Conservation (phyloP, 1,139 yeast genomes). For the Candida dubliniensis region DNA sequence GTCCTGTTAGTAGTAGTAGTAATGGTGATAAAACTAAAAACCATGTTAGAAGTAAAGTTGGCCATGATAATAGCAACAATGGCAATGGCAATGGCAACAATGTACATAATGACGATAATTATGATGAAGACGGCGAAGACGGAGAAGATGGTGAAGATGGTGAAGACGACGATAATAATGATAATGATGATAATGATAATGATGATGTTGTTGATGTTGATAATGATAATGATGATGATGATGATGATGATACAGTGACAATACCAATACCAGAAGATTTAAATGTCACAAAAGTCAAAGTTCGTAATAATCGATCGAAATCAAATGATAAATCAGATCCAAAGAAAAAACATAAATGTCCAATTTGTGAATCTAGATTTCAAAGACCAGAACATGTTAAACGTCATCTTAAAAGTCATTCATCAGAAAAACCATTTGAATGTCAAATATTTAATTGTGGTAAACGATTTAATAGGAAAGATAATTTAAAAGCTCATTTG, state of each 20-base stretch:
- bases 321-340: slow-evolving; percentile 37
- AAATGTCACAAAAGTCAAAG: slow-evolving; percentile 14
- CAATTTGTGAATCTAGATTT: slow-evolving; percentile 72
- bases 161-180: background rate
- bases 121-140: slow-evolving; percentile 5
- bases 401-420: slow-evolving; percentile 84
- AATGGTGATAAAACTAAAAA: too few species aligned
- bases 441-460: slow-evolving; percentile 76
- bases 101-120: too few species aligned
- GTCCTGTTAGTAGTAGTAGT: too few species aligned
- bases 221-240: background rate
- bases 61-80: background rate
- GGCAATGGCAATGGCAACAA: background rate
- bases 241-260: slow-evolving; percentile 11
- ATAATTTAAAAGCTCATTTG: slow-evolving; percentile 66
- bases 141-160: background rate
- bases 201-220: background rate
- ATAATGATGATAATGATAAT: background rate
- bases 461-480: slow-evolving; percentile 73
- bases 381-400: slow-evolving; percentile 92
- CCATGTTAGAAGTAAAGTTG: too few species aligned
- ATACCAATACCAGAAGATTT: slow-evolving; percentile 16
- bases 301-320: slow-evolving; percentile 15
- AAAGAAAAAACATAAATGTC: slow-evolving; percentile 70
- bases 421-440: slow-evolving; percentile 80